Conservation (phyloP, 179 eudicot genomes). For the Carnegiea gigantea region DNA sequence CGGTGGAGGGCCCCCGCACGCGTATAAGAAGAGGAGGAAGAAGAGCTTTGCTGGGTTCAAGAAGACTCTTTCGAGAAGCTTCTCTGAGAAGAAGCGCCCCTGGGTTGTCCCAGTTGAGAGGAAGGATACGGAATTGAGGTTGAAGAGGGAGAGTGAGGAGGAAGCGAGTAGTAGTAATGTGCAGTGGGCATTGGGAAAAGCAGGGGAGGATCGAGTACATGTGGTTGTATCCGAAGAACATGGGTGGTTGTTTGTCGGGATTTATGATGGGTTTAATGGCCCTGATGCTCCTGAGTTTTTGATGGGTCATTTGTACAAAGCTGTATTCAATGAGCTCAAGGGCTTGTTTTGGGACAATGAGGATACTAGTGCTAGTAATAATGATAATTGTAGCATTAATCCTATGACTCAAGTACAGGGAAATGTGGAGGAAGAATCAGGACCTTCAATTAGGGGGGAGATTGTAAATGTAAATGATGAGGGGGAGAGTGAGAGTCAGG, state of each 20-base stretch:
- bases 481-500: constrained; percentile 17
- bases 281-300: constrained; percentile 98
- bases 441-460: constrained; percentile 15
- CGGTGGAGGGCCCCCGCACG: constrained; percentile 21
- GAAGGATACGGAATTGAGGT: constrained; percentile 44
- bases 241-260: constrained; percentile 98
- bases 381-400: neutral
- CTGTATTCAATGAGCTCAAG: constrained; percentile 70
- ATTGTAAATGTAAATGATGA: constrained; percentile 16
- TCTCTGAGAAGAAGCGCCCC: constrained; percentile 79
- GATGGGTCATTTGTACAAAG: constrained; percentile 86
- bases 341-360: constrained; percentile 91
- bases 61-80: constrained; percentile 60
- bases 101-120: constrained; percentile 89
- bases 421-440: constrained; percentile 23
- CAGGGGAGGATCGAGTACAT: constrained; percentile 98
- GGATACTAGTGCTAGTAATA: constrained; percentile 13
- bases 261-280: constrained; percentile 98
- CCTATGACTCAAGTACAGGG: constrained; percentile 11
- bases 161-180: constrained; percentile 58
- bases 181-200: constrained; percentile 96
- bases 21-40: constrained; percentile 49
- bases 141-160: constrained; percentile 43
- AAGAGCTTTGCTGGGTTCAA: constrained; percentile 57
- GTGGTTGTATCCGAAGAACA: constrained; percentile 95